These are phyloP conservation scores for Lepidium aucheri DNA, from an alignment of 345 rosid genomes.

Conservation along the genomic window DNA sequence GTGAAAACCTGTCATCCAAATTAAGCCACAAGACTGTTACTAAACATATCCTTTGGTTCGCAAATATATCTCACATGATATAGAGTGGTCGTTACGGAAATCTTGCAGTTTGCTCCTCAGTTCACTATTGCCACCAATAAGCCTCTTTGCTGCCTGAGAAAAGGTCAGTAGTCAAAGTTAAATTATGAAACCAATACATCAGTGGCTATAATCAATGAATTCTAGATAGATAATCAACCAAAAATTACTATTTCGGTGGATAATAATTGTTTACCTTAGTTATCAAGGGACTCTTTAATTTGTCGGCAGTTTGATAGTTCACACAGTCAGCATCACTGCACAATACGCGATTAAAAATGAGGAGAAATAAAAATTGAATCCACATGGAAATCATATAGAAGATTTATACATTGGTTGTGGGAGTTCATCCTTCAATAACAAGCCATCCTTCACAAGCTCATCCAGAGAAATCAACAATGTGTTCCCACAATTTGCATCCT, in stretches of 20 bases:
- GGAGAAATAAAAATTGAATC: not conserved
- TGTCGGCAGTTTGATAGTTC: conserved; percentile 45
- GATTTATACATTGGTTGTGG: conserved; percentile 58
- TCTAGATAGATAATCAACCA: not conserved
- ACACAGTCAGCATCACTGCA: conserved; percentile 59
- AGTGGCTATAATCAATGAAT: too few relatives aligned
- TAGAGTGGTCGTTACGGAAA: conserved; percentile 49
- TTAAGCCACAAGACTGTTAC: not conserved
- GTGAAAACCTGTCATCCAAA: not conserved
- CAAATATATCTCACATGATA: conserved; percentile 47
- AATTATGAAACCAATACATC: not conserved
- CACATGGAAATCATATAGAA: not conserved
- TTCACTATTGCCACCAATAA: conserved; percentile 46
- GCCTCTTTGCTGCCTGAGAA: conserved; percentile 83
- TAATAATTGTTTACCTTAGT: conserved; percentile 41
- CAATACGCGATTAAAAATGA: not conserved
- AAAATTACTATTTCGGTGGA: not conserved
- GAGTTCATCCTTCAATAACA: conserved; percentile 59
- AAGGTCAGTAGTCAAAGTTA: not conserved
- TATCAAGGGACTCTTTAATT: conserved; percentile 64
- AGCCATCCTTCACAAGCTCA: conserved; percentile 83
- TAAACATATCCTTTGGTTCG: not conserved
- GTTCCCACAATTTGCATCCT: conserved; percentile 98
- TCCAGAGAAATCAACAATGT: conserved; percentile 85
- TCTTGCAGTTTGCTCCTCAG: conserved; percentile 53